Conservation (phyloP, 108 stramenopile species). For the Skeletonema costatum region DNA sequence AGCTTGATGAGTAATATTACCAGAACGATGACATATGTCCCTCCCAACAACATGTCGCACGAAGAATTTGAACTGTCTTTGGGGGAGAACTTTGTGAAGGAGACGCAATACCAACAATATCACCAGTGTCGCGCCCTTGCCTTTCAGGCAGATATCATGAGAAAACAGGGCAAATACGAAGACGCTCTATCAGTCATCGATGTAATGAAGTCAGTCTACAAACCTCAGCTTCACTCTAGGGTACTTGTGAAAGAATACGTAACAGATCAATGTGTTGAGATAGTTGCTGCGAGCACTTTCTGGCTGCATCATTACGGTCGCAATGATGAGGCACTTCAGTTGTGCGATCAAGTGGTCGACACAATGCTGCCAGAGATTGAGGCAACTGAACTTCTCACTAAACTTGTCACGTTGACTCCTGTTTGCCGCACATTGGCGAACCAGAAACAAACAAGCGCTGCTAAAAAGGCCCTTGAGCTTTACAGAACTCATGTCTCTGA, state of each 20-base stretch:
- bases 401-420: background rate
- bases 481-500: background rate
- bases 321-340: background rate
- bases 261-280: background rate
- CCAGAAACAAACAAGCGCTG: background rate
- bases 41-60: background rate
- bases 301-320: background rate
- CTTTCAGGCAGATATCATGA: background rate
- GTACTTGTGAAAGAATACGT: background rate
- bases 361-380: conserved; percentile 2
- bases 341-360: background rate
- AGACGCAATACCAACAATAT: background rate
- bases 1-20: background rate
- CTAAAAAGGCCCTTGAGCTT: background rate
- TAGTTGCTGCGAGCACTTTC: background rate
- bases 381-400: background rate
- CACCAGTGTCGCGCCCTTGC: background rate
- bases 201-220: background rate
- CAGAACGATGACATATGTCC: background rate
- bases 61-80: background rate
- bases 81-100: background rate
- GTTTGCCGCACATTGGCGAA: background rate
- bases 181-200: background rate
- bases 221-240: conserved; percentile 2
- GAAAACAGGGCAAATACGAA: background rate